Conservation (phyloP, 2,329 filamentous ascomycete genomes). For the Chlorencoelia australis region DNA sequence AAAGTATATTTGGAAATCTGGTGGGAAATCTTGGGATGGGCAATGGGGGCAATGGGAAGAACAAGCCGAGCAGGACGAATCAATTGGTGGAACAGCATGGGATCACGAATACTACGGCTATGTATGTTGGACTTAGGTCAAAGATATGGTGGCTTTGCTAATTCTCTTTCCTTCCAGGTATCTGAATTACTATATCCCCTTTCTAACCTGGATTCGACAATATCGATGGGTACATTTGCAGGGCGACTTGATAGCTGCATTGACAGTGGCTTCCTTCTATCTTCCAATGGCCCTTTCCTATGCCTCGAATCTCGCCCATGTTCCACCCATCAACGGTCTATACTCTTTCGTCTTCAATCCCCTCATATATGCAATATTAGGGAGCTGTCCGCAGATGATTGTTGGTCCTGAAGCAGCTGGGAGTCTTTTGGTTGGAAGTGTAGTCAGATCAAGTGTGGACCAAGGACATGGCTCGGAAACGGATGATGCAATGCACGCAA, state of each 20-base stretch:
- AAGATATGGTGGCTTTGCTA: not conserved
- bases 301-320: conserved; percentile 82
- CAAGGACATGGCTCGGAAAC: conserved; percentile 54
- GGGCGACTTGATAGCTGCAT: conserved; percentile 76
- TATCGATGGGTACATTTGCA: conserved; percentile 74
- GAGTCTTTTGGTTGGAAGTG: conserved; percentile 78
- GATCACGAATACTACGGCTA: conserved; percentile 59
- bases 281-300: conserved; percentile 94
- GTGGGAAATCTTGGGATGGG: conserved; percentile 17
- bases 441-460: conserved; percentile 69
- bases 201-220: conserved; percentile 80
- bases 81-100: conserved; percentile 64
- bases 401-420: conserved; percentile 93
- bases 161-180: conserved; percentile 47
- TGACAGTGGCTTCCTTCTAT: conserved; percentile 98
- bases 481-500: conserved; percentile 58
- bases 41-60: conserved; percentile 27
- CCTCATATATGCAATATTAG: conserved; percentile 80
- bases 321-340: conserved; percentile 86
- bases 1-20: conserved; percentile 17
- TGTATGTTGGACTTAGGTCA: conserved; percentile 43
- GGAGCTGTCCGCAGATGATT: conserved; percentile 86
- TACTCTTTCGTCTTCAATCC: conserved; percentile 94
- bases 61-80: conserved; percentile 63
- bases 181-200: conserved; percentile 84